Evolutionary conservation across 805 yeast species (phyloP), one percentile per base, ranked within the genome.

Genomic region (Brettanomyces bruxellensis): DNA sequence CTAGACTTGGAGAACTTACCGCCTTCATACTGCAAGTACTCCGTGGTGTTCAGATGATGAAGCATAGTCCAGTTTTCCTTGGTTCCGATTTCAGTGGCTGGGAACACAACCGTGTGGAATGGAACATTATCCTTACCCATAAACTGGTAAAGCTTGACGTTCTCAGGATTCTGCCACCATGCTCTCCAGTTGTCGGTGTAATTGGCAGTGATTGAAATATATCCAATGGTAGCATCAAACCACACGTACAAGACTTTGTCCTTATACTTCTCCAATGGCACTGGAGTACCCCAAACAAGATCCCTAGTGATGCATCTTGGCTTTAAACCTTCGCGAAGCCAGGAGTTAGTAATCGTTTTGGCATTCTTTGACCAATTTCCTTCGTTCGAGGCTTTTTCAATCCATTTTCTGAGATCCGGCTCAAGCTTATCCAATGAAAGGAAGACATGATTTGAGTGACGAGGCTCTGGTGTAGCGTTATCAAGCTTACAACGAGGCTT

Each of bases 81-180:
- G 14, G 99, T 90, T 65, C 98, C 99, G 40, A 93, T 69, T 67
- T 82, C 84, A 25, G 95, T 70, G 39, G 95, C 82, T 49, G 99
- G 99, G 88, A 91, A 93, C 47, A 93, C 95, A 47, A 93, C 99
- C 1, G 96, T 85, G 64, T 93, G 99, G 87, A 93, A 93, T 32
- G 98, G 97, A 58, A 90, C 97, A 62, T 93, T 93, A 68, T 93
- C 99, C 66, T 93, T 93, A 68, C 99, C 99, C 99, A 93, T 93
- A 66, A 93, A 93, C 72, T 93, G 99, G 65, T 86, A 88, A 55
- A 93, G 72, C 54, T 85, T 69, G 52, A 93, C 96, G 51, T 89
- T 65, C 45, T 89, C 88, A n/a, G 96, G 95, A 60, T 85, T 73
- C 46, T 50, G 34, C 99, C 99, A 93, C 99, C 99, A 91, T 56